phyloP scores from a whole-genome alignment of 2,329 filamentous ascomycete genomes.

The Colletotrichum sp. region DNA sequence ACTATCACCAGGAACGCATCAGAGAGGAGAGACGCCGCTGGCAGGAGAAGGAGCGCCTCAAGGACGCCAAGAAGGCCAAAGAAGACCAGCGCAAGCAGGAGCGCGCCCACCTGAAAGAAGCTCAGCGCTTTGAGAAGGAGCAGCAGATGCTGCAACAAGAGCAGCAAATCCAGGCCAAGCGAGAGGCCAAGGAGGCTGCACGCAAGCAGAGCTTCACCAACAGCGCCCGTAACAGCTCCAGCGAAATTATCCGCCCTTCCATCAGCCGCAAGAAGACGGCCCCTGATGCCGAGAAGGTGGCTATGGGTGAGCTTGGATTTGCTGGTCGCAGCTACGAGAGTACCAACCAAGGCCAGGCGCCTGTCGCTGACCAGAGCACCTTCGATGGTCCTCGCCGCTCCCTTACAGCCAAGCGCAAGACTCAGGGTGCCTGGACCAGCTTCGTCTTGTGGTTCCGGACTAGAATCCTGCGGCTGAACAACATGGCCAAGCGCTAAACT shows the following conservation, averaged over 20 bases:
- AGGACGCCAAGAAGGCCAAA: conserved; percentile 67
- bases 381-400: conserved; percentile 49
- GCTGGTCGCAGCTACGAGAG: conserved; percentile 52
- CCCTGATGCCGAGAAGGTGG: conserved; percentile 43
- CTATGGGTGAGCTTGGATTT: conserved; percentile 34
- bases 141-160: conserved; percentile 31
- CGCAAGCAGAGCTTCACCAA: conserved; percentile 44
- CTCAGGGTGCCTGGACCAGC: conserved; percentile 65
- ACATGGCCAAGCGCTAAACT: conserved; percentile 27
- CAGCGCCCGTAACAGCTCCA: conserved; percentile 33
- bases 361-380: conserved; percentile 45
- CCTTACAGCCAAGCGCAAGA: conserved; percentile 62
- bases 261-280: conserved; percentile 32
- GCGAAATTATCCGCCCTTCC: conserved; percentile 32
- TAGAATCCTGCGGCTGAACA: conserved; percentile 48
- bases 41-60: conserved; percentile 64
- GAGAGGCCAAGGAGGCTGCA: conserved; percentile 26
- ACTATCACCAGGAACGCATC: conserved; percentile 58
- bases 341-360: conserved; percentile 36
- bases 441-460: conserved; percentile 71
- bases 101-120: conserved; percentile 62
- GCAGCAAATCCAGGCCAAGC: conserved; percentile 1
- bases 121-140: conserved; percentile 54
- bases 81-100: conserved; percentile 64
- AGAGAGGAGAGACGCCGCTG: conserved; percentile 67